Conservation (phyloP, 2,329 filamentous ascomycete species). For the Knoxdaviesia capensis region DNA sequence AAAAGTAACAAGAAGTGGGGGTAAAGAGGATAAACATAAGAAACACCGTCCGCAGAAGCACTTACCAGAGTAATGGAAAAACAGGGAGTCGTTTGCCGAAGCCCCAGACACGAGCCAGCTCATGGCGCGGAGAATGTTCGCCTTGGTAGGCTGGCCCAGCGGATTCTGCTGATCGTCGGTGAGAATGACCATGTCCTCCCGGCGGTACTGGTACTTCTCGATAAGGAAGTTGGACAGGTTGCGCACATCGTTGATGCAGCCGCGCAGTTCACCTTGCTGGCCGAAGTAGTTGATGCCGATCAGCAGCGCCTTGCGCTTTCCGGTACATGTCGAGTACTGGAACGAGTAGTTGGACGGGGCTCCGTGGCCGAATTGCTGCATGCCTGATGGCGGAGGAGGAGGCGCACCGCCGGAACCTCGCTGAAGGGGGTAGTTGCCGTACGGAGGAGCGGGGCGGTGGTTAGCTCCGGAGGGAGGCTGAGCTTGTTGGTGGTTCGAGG, state of each 20-base stretch:
- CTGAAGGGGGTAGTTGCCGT: constrained; percentile 17
- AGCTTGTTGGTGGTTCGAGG: not conserved
- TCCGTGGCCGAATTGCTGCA: constrained; percentile 59
- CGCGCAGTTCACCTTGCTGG: constrained; percentile 32
- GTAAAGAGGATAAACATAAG: too few species aligned
- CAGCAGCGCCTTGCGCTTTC: constrained; percentile 43
- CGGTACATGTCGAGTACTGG: constrained; percentile 82
- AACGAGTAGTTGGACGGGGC: constrained; percentile 67
- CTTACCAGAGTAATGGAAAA: constrained; percentile 35
- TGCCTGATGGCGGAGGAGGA: constrained; percentile 41
- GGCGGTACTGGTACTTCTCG: constrained; percentile 30
- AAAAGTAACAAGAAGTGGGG: not conserved
- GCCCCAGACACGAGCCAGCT: constrained; percentile 38
- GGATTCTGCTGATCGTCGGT: constrained; percentile 36
- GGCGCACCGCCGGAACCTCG: constrained; percentile 20
- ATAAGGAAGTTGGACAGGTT: constrained; percentile 37
- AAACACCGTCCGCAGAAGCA: not conserved
- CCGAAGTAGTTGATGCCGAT: constrained; percentile 43
- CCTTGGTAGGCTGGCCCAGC: constrained; percentile 34
- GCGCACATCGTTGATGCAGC: constrained; percentile 41
- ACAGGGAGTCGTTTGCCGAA: constrained; percentile 32
- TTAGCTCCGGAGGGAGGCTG: not conserved
- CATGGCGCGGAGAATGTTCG: constrained; percentile 34
- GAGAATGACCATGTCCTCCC: constrained; percentile 36
- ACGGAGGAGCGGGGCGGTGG: constrained; percentile 11